Evolutionary conservation across 2,329 filamentous ascomycete genomes (phyloP), one percentile per base, ranked within the genome.

Genomic region (Cladosporium colombiae): DNA sequence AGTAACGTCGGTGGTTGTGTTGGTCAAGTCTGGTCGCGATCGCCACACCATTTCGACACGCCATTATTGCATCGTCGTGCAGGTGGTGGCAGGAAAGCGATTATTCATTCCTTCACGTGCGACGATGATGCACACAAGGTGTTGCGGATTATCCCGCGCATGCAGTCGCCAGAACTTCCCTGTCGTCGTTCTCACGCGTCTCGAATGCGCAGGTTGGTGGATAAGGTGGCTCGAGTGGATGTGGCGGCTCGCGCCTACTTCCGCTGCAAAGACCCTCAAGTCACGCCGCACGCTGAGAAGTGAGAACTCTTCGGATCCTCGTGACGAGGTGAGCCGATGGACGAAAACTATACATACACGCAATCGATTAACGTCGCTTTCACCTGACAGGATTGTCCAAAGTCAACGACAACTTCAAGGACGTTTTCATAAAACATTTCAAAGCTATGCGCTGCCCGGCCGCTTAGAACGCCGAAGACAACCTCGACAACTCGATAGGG

Each of bases 151-250:
- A 6, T 31, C 31, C 61, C 35, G 50, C 61, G 21, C 44, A 23
- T 63, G 61, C 61, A 63, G 21, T 56, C 61, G 50, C 50, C 44
- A 56, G 50, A 62, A 27, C 33, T 63, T 40, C 61, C 61, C 61
- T 63, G 61, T 63, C 61, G 61, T 63, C 61, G 61, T 63, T 63
- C 61, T 55, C 50, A 35, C 18, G 25, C 6, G 16, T 8, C 10
- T n/a, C 37, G 37, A 18, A n/a, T 35, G n/a, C 61, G 61, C 49
- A 56, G 25, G 50, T 44, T 14, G 50, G 35, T 63, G 61, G 50
- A 21, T 57, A 57, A 57, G 50, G 35, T 63, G 61, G 50, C 29
- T 57, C 13, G 14, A 27, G 55, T 57, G 55, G 23, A 56, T 46
- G 52, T 3, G 13, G 56, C 56, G 56, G 56, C 37, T 59, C 56